These are phyloP conservation scores for Thalassiosira profunda DNA, from an alignment of 108 stramenopile species.

Conservation along the genomic window DNA sequence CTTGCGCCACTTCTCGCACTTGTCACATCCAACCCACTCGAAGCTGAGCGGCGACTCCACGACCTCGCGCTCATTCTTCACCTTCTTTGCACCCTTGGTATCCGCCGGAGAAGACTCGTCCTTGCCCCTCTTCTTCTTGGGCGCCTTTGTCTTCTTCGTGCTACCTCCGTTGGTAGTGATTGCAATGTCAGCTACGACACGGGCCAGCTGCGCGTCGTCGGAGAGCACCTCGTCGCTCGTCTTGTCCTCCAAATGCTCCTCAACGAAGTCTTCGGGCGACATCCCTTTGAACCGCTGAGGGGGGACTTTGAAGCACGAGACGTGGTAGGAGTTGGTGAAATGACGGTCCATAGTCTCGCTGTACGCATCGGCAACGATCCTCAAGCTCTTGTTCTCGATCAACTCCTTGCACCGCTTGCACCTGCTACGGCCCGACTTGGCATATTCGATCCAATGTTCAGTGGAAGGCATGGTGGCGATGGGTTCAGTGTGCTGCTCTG, in stretches of 20 bases:
- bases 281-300: neutral
- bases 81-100: neutral
- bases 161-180: neutral
- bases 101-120: neutral
- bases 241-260: neutral
- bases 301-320: constrained; percentile 1
- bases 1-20: constrained; percentile 8
- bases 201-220: neutral
- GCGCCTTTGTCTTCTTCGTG: neutral
- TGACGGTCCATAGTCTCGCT: neutral
- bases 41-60: too few relatives aligned
- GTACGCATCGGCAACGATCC: constrained; percentile 18
- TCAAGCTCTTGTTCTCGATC: constrained; percentile 59
- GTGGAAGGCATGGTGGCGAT: constrained; percentile 22
- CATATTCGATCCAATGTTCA: constrained; percentile 36
- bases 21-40: constrained; percentile 18
- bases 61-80: too few relatives aligned
- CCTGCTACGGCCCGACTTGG: constrained; percentile 59
- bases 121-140: constrained; percentile 1
- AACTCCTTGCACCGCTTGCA: constrained; percentile 73
- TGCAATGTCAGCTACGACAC: neutral
- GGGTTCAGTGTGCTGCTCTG: too few relatives aligned
- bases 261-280: neutral
- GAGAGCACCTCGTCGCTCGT: neutral
- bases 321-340: neutral